phyloP scores from a whole-genome alignment of 2,329 filamentous ascomycete genomes.

The Diaporthe helianthi region DNA sequence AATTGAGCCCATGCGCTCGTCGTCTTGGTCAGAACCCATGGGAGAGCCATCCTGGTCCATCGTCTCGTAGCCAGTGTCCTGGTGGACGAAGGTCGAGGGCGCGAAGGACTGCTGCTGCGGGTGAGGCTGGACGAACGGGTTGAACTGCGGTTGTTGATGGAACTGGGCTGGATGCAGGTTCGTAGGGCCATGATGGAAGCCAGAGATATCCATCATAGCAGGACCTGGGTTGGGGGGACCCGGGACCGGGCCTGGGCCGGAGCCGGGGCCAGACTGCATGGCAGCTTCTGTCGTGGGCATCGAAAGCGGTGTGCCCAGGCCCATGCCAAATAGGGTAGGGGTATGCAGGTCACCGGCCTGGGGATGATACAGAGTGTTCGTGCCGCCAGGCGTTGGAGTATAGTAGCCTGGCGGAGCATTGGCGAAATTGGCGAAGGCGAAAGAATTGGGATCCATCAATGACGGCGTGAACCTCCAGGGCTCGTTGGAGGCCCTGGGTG shows the following conservation, averaged over 20 bases:
- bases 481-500: slow-evolving; percentile 79
- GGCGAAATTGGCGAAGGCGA: slow-evolving; percentile 79
- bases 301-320: slow-evolving; percentile 81
- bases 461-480: slow-evolving; percentile 89
- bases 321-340: slow-evolving; percentile 77
- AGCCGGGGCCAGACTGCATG: slow-evolving; percentile 61
- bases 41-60: slow-evolving; percentile 79
- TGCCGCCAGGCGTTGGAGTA: slow-evolving; percentile 83
- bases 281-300: slow-evolving; percentile 73
- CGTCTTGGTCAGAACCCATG: slow-evolving; percentile 61
- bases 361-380: slow-evolving; percentile 80
- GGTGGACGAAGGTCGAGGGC: slow-evolving; percentile 81
- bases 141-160: slow-evolving; percentile 70
- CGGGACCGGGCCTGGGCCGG: background rate
- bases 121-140: slow-evolving; percentile 72
- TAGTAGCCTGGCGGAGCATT: slow-evolving; percentile 86
- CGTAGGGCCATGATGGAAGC: slow-evolving; percentile 61
- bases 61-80: slow-evolving; percentile 79
- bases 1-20: slow-evolving; percentile 58
- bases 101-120: slow-evolving; percentile 69
- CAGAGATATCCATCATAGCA: slow-evolving; percentile 68
- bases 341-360: slow-evolving; percentile 90
- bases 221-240: slow-evolving; percentile 48
- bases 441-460: slow-evolving; percentile 83
- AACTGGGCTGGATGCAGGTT: slow-evolving; percentile 55